Percentiles rank a stretch among this genome's conserved stretches.
These are phyloP conservation scores for Dothiorella sarmentorum DNA, from an alignment of 2,329 filamentous ascomycete species.

Conservation along the genomic window DNA sequence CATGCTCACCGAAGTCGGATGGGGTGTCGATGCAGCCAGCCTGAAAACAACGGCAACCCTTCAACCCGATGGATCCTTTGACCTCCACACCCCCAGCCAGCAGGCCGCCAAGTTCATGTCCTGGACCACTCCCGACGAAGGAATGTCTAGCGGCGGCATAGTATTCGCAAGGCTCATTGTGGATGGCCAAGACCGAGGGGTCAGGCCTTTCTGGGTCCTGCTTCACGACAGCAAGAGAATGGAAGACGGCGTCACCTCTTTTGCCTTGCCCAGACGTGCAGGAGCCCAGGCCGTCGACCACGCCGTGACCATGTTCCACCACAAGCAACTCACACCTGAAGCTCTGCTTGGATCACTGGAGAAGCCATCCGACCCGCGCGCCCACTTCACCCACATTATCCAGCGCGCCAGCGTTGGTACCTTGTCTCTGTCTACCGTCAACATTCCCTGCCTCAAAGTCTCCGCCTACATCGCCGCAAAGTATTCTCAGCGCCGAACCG, in stretches of 20 bases:
- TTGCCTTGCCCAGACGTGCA: constrained; percentile 26
- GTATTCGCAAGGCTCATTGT: constrained; percentile 35
- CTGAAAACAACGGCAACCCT: constrained; percentile 39
- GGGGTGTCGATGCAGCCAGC: constrained; percentile 40
- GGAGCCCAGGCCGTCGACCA: constrained; percentile 33
- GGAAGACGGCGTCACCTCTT: constrained; percentile 28
- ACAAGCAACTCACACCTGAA: constrained; percentile 27
- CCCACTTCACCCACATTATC: constrained; percentile 26
- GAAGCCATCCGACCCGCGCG: constrained; percentile 22
- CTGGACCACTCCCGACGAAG: constrained; percentile 24
- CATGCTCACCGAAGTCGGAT: constrained; percentile 41
- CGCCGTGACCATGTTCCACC: constrained; percentile 33
- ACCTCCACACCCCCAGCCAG: constrained; percentile 32
- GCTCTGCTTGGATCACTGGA: constrained; percentile 29
- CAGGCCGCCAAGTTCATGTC: constrained; percentile 34
- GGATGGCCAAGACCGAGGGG: constrained; percentile 25
- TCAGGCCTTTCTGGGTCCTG: constrained; percentile 33
- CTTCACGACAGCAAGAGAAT: constrained; percentile 28
- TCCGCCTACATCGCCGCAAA: neutral
- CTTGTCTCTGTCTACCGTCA: constrained; percentile 9
- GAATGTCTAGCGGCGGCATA: constrained; percentile 30
- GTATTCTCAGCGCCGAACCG: neutral
- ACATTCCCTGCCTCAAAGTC: constrained; percentile 12
- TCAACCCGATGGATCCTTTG: constrained; percentile 33
- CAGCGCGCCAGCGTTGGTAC: constrained; percentile 11